Conservation (phyloP, 1,139 yeast genomes). For the Scheffersomyces illinoinensis region DNA sequence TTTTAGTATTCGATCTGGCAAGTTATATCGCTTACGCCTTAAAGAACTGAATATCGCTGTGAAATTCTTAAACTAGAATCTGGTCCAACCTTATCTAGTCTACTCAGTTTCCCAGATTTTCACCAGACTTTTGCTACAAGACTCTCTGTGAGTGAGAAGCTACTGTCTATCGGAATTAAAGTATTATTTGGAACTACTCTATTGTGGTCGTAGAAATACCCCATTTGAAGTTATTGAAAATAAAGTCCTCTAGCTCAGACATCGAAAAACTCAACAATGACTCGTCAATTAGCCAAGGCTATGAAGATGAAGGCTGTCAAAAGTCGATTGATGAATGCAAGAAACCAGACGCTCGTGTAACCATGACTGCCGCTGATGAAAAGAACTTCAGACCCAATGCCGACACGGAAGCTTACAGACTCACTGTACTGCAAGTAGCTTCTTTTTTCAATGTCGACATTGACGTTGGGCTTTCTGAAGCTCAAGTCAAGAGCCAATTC, state of each 20-base stretch:
- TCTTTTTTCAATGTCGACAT: conserved; percentile 12
- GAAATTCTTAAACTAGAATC: background rate
- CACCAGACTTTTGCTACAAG: background rate
- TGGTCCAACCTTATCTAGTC: background rate
- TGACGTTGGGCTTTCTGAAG: conserved; percentile 14
- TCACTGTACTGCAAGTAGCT: conserved; percentile 12
- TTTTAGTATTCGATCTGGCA: background rate
- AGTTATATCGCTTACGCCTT: background rate
- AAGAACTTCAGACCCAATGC: background rate
- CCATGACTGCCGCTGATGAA: background rate
- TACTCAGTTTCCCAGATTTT: background rate
- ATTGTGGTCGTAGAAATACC: background rate
- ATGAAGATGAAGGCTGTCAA: conserved; percentile 20
- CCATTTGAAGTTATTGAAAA: conserved; percentile 2
- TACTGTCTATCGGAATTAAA: background rate
- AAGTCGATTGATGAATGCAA: conserved; percentile 9
- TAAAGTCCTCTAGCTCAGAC: conserved; percentile 9
- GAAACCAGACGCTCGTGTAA: background rate
- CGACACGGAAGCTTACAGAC: conserved; percentile 14
- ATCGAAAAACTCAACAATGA: conserved; percentile 9
- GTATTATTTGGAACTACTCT: background rate
- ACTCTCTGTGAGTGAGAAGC: background rate
- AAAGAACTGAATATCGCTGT: background rate
- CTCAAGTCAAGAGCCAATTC: conserved; percentile 10
- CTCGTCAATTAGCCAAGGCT: conserved; percentile 16